Base-by-base conservation (phyloP, 768 basidiomycete genomes). In the Hebeloma cylindrosporum region DNA sequence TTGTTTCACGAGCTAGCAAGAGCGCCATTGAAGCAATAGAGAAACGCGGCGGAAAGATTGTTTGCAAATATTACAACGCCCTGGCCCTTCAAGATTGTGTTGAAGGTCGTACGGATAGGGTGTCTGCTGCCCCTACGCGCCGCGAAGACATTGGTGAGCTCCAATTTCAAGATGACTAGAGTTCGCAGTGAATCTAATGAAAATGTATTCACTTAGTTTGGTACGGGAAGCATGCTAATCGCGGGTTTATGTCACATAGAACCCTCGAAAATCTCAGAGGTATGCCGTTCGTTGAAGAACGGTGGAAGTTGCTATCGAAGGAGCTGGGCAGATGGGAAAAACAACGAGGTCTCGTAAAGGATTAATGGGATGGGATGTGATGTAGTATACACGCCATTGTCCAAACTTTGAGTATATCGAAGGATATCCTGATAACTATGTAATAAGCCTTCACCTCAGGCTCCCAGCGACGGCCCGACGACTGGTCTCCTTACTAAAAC, bases 41-140 rank as follows among this genome's bases (percentile, higher is more conserved):
- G 62, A 70, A 71, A 13, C 74, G 71, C 7, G 92, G 93, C 17
- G 95, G 95, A 18, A 79, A 80, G 36, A 81, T 97, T 26, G 80
- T 86, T 34, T 93, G 93, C 70, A 86, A 90, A 60, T 95, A 89
- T 64, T 93, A 95, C 69, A 98, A 98, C 66, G 66, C 77, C 14
- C 75, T 96, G 25, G 84, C 89, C 1, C 77, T 98, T 36, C 79
- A 82, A 27, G 89, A 93, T 56, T 85, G 81, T 50, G 64, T 91
- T 50, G 81, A 87, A 53, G 83, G 82, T 4, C 75, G 80, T 22
- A 79, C 74, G 14, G 88, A 93, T 59, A 78, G 83, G 42, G 67
- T 75, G 44, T 71, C 78, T 41, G 93, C 93, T 7, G 82, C 84
- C 7, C 93, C 93, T 0, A 90, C 86, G n/a, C 82, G 87, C 47